A percentile compares a stretch with the other conserved stretches of the same genome.
These are phyloP conservation scores for Peterozyma toletana DNA, from an alignment of 805 yeast species.

Conservation along the genomic window DNA sequence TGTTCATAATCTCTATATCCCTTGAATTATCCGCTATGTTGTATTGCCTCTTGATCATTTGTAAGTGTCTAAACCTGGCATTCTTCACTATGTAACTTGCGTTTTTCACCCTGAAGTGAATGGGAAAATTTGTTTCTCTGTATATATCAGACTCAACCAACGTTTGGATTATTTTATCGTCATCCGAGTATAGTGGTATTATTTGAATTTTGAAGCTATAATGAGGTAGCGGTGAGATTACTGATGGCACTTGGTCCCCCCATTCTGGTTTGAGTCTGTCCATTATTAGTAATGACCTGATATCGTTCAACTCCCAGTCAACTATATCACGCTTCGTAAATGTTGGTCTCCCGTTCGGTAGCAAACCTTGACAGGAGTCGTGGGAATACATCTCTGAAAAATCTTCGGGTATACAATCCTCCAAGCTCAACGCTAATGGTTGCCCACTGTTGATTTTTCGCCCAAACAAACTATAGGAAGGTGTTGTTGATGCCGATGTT, in stretches of 20 bases:
- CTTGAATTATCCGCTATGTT: constrained; percentile 11
- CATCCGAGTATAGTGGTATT: constrained; percentile 46
- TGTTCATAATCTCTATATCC: constrained; percentile 7
- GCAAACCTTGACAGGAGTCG: constrained; percentile 40
- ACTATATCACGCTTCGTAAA: constrained; percentile 56
- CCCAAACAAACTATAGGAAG: not conserved
- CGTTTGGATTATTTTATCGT: constrained; percentile 37
- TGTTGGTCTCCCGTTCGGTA: constrained; percentile 52
- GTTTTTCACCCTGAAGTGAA: constrained; percentile 45
- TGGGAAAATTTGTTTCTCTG: constrained; percentile 51
- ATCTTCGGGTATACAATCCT: constrained; percentile 44
- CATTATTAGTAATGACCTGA: constrained; percentile 55
- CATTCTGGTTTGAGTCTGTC: constrained; percentile 46
- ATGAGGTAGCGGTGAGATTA: constrained; percentile 21
- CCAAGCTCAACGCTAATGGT: constrained; percentile 21
- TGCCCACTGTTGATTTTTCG: not conserved
- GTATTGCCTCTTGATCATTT: constrained; percentile 17
- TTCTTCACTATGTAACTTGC: constrained; percentile 56
- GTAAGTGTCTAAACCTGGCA: constrained; percentile 41
- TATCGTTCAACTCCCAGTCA: constrained; percentile 69
- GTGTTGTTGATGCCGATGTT: not conserved
- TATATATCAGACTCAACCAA: constrained; percentile 59
- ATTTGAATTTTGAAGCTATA: constrained; percentile 38
- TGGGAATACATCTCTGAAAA: constrained; percentile 53
- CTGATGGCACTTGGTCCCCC: constrained; percentile 40